Base-by-base conservation (phyloP, 2,329 filamentous ascomycete species). In the Colletotrichum aenigma region DNA sequence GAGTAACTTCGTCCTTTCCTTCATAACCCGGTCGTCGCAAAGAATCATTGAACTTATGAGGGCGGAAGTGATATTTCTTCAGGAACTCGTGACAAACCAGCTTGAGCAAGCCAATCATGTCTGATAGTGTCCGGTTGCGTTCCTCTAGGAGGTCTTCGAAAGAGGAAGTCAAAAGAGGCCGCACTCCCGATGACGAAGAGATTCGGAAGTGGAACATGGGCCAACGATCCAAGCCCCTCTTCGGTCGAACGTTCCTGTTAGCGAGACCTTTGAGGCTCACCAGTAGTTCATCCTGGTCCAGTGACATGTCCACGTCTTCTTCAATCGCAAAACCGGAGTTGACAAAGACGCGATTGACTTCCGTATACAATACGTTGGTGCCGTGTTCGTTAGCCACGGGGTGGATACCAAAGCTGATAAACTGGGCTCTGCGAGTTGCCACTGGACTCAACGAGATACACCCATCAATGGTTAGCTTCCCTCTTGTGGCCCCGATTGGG, bases 121-220 rank as follows among this genome's bases (percentile, higher is more conserved):
- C n/a, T 80, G 67, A 21, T 87, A 95, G 77, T 15, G 86, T 86
- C 52, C 85, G 87, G 2, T 86, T 82, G 32, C 87, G 86, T 15
- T 89, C 86, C 68, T 89, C 85, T 3, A 91, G 81, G 15, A 88
- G 26, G 3, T 82, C 78, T 24, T 85, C 81, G 7, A 81, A 55
- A 18, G 75, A 70, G 9, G 58, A 55, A 10, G 66, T 16, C 7
- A 55, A 13, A 3, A 32, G 24, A 24, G 74, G 38, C 12, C 48
- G 26, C 7, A 21, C n/a, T 28, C 18, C 24, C 10, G 74, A 69
- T 6, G 70, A 52, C 18, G 70, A 65, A 28, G 88, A 85, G 43
- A 98, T 90, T 32, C 91, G 91, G n/a, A 98, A 85, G 79, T 93
- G 94, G 80, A 98, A 98, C 93, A 96, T 96, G 0, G 96, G 96